These are phyloP conservation scores for Stygiomarasmius scandens DNA, from an alignment of 1,284 basidiomycete genomes.

Conservation along the genomic window DNA sequence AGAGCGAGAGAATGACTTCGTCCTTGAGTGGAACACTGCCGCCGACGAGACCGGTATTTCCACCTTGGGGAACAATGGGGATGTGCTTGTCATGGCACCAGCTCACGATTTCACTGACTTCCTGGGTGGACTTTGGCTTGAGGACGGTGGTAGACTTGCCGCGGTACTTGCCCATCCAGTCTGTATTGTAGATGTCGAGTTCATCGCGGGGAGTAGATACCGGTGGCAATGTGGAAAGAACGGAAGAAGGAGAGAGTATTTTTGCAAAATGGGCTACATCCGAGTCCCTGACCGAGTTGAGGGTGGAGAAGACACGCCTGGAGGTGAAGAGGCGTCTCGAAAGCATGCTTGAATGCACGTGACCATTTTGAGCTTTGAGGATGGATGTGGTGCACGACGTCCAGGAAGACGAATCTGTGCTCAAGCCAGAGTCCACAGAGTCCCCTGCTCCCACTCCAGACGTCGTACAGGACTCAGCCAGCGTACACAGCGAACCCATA, in stretches of 20 bases:
- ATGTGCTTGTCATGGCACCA: conserved; percentile 83
- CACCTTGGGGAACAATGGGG: conserved; percentile 94
- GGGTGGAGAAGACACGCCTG: conserved; percentile 15
- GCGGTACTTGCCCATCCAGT: conserved; percentile 98
- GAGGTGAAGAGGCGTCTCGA: not conserved
- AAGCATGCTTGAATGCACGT: not conserved
- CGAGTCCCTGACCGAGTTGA: conserved; percentile 51
- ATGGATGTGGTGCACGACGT: conserved; percentile 22
- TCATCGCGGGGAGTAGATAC: conserved; percentile 58
- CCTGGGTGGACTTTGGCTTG: conserved; percentile 85
- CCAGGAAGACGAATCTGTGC: conserved; percentile 28
- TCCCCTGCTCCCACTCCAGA: conserved; percentile 3
- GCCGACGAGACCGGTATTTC: conserved; percentile 98
- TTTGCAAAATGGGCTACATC: conserved; percentile 67
- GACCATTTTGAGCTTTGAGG: conserved; percentile 20
- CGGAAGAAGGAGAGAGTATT: conserved; percentile 60
- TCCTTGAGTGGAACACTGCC: conserved; percentile 91
- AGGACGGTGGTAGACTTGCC: conserved; percentile 85
- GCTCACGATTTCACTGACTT: conserved; percentile 87
- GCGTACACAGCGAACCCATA: conserved; percentile 33
- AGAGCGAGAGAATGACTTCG: conserved; percentile 86
- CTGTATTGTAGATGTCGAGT: conserved; percentile 82
- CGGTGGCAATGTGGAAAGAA: conserved; percentile 68
- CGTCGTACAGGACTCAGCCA: conserved; percentile 43
- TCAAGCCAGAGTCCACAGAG: not conserved